Evolutionary conservation across 352 stramenopile genomes (phyloP).

Genomic region (Phytophthora lateralis): DNA sequence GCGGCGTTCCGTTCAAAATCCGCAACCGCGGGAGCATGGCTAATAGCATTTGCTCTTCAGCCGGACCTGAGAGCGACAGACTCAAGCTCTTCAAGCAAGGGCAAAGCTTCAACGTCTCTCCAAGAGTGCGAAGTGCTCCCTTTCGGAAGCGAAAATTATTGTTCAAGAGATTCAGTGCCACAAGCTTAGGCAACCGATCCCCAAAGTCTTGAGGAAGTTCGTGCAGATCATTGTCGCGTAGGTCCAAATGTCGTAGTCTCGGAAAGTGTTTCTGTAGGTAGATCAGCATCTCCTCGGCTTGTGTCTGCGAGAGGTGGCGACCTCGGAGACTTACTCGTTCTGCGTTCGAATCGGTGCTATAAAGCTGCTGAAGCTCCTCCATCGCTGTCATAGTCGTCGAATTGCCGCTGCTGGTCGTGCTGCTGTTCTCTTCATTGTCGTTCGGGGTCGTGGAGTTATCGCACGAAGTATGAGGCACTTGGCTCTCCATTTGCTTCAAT

Average conservation of each 20-base stretch:
- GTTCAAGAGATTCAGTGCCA: slow-evolving; percentile 62
- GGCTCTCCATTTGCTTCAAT: slow-evolving; percentile 21
- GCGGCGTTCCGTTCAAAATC: slow-evolving; percentile 62
- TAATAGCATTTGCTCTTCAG: slow-evolving; percentile 64
- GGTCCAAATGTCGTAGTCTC: slow-evolving; percentile 55
- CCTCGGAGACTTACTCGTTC: slow-evolving; percentile 56
- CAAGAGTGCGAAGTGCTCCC: slow-evolving; percentile 45
- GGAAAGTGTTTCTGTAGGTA: slow-evolving; percentile 55
- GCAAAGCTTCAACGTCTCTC: slow-evolving; percentile 47
- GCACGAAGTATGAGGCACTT: slow-evolving; percentile 1
- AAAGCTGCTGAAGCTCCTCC: slow-evolving; percentile 58
- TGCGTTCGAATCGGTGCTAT: slow-evolving; percentile 30
- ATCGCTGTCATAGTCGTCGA: slow-evolving; percentile 41
- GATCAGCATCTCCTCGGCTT: slow-evolving; percentile 29
- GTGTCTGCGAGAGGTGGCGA: slow-evolving; percentile 35
- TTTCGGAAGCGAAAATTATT: slow-evolving; percentile 50
- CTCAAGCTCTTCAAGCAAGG: slow-evolving; percentile 65
- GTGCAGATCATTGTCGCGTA: slow-evolving; percentile 59
- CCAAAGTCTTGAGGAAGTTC: slow-evolving; percentile 48
- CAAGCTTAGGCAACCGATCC: slow-evolving; percentile 45
- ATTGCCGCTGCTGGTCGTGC: slow-evolving; percentile 27
- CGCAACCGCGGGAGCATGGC: slow-evolving; percentile 61
- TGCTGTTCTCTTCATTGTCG: slow-evolving; percentile 29
- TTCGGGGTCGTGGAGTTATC: background rate
- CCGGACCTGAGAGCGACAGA: slow-evolving; percentile 51